These are phyloP conservation scores for Solanum raphanifolium DNA, from an alignment of 257 asterid genomes.

Conservation along the genomic window DNA sequence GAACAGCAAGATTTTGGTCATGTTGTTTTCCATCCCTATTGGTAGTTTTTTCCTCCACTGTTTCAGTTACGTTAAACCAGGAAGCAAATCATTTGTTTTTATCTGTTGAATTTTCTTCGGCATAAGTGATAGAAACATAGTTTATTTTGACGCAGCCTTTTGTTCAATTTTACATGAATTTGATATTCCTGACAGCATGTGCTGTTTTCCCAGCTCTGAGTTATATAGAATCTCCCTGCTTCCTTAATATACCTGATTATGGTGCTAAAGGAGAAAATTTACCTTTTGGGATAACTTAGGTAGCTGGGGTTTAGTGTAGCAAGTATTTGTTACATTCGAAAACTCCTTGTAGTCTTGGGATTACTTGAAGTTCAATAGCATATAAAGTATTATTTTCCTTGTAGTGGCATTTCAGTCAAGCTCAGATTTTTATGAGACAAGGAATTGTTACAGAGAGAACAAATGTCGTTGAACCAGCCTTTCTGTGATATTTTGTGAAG, in stretches of 20 bases:
- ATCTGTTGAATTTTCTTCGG: background rate
- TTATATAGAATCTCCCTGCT: background rate
- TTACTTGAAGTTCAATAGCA: background rate
- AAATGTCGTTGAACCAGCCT: background rate
- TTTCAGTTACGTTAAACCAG: background rate
- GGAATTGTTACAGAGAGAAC: background rate
- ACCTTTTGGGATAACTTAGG: background rate
- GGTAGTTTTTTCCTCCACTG: background rate
- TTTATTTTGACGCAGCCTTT: background rate
- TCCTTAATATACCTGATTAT: background rate
- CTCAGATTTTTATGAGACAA: background rate
- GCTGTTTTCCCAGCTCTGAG: background rate
- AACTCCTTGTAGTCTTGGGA: background rate
- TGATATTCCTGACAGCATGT: background rate
- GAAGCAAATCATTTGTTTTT: background rate
- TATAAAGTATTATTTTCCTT: background rate
- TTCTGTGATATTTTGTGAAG: background rate
- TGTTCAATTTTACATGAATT: background rate
- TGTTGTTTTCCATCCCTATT: background rate
- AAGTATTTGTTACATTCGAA: background rate
- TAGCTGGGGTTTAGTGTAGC: background rate
- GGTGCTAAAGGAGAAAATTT: slow-evolving; percentile 2
- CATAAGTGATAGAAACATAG: background rate
- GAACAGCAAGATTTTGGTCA: background rate
- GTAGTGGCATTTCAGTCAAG: background rate